Conservation (phyloP, 2,329 filamentous ascomycete genomes). For the Paecilomyces formosus region DNA sequence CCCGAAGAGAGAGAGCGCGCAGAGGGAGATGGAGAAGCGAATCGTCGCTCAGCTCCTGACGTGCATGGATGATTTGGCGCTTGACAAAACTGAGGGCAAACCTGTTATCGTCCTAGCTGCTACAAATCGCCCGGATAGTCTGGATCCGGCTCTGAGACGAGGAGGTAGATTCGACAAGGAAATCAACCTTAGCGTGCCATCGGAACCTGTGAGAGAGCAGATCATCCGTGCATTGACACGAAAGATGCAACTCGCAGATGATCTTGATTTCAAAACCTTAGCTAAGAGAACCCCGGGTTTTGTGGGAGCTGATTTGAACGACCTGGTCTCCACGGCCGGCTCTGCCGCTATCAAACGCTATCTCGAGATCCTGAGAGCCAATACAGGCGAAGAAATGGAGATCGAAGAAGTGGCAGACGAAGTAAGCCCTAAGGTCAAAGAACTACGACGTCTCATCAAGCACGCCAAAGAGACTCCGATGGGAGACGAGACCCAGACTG, state of each 20-base stretch:
- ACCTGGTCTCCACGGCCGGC: conserved; percentile 59
- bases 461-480: conserved; percentile 46
- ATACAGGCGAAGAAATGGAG: conserved; percentile 45
- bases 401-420: conserved; percentile 35
- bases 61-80: conserved; percentile 75
- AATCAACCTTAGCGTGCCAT: conserved; percentile 82
- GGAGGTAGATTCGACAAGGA: conserved; percentile 74
- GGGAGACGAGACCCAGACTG: conserved; percentile 47
- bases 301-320: conserved; percentile 81
- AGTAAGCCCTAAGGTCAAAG: conserved; percentile 33
- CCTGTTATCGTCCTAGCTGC: conserved; percentile 86
- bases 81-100: conserved; percentile 64
- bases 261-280: conserved; percentile 66
- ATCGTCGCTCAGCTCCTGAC: conserved; percentile 76
- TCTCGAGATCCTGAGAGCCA: conserved; percentile 44
- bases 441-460: conserved; percentile 46
- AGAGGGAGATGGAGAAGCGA: conserved; percentile 82
- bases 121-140: conserved; percentile 77
- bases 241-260: conserved; percentile 55
- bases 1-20: conserved; percentile 72
- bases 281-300: conserved; percentile 86
- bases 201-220: conserved; percentile 65
- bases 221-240: conserved; percentile 70
- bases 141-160: conserved; percentile 70
- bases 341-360: conserved; percentile 57